Conservation (phyloP, 768 basidiomycete genomes). For the button mushroom (Agaricus bisporus) region DNA sequence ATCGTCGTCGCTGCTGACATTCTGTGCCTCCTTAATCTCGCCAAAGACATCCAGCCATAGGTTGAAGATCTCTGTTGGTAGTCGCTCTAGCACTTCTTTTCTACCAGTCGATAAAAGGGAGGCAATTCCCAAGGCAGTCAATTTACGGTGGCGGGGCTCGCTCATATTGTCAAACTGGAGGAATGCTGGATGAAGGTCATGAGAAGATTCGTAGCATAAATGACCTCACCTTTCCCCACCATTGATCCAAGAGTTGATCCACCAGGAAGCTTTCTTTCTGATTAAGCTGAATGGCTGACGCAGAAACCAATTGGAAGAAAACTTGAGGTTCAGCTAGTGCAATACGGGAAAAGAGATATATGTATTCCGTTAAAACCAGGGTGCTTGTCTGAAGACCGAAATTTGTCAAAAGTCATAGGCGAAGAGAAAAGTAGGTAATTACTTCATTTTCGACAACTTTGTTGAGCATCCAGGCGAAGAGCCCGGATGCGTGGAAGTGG, state of each 20-base stretch:
- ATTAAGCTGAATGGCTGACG: constrained; percentile 43
- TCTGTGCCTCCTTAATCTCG: constrained; percentile 71
- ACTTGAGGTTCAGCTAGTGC: constrained; percentile 57
- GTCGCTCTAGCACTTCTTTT: constrained; percentile 62
- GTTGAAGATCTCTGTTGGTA: constrained; percentile 75
- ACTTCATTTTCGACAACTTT: constrained; percentile 66
- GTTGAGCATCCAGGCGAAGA: constrained; percentile 59
- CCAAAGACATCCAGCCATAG: constrained; percentile 87
- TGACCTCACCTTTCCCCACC: constrained; percentile 70
- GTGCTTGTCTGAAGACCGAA: constrained; percentile 25
- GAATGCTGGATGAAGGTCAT: neutral
- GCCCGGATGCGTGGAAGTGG: constrained; percentile 64
- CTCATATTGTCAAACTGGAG: constrained; percentile 86
- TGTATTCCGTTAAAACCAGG: constrained; percentile 56
- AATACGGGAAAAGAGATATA: constrained; percentile 72
- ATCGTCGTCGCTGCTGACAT: constrained; percentile 12
- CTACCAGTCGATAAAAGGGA: constrained; percentile 70
- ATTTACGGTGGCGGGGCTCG: constrained; percentile 77
- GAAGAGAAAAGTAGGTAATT: constrained; percentile 1
- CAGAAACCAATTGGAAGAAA: constrained; percentile 67
- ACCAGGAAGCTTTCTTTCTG: constrained; percentile 50
- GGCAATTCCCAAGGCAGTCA: constrained; percentile 78
- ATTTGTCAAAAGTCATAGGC: neutral
- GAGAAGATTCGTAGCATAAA: neutral
- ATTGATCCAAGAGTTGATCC: constrained; percentile 68